Conservation (phyloP, 2,329 filamentous ascomycete genomes). For the Graphilbum ipis-grandicollis region DNA sequence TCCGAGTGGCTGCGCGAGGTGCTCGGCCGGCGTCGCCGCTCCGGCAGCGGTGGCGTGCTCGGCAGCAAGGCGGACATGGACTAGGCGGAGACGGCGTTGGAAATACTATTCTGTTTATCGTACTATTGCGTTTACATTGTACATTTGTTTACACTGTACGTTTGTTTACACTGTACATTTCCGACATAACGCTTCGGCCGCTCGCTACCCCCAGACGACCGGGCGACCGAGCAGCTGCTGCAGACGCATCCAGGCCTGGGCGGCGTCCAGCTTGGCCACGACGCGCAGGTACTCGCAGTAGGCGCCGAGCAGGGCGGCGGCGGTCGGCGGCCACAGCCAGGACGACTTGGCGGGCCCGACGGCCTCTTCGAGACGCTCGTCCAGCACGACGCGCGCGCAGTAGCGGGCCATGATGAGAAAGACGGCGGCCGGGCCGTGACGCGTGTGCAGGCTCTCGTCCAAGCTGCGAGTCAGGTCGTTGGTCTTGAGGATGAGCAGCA, state of each 20-base stretch:
- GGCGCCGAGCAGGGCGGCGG: slow-evolving; percentile 33
- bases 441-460: slow-evolving; percentile 75
- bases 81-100: not conserved
- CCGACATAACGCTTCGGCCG: too few relatives aligned
- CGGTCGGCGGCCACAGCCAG: slow-evolving; percentile 39
- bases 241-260: slow-evolving; percentile 41
- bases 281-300: slow-evolving; percentile 42
- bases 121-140: too few relatives aligned
- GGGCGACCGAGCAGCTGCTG: slow-evolving; percentile 27
- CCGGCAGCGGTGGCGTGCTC: slow-evolving; percentile 28
- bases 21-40: slow-evolving; percentile 26
- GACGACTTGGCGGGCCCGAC: slow-evolving; percentile 25
- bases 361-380: slow-evolving; percentile 45
- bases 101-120: too few relatives aligned
- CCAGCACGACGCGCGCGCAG: slow-evolving; percentile 47
- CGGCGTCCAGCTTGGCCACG: slow-evolving; percentile 43
- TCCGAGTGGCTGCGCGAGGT: slow-evolving; percentile 54
- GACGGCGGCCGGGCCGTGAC: slow-evolving; percentile 43
- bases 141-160: too few relatives aligned
- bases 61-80: slow-evolving; percentile 24
- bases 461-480: slow-evolving; percentile 90
- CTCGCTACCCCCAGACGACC: not conserved
- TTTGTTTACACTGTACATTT: too few relatives aligned
- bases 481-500: slow-evolving; percentile 89
- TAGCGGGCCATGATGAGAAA: slow-evolving; percentile 55